Evolutionary conservation across 2,329 filamentous ascomycete genomes (phyloP).

Genomic region (Diplodia sapinea): DNA sequence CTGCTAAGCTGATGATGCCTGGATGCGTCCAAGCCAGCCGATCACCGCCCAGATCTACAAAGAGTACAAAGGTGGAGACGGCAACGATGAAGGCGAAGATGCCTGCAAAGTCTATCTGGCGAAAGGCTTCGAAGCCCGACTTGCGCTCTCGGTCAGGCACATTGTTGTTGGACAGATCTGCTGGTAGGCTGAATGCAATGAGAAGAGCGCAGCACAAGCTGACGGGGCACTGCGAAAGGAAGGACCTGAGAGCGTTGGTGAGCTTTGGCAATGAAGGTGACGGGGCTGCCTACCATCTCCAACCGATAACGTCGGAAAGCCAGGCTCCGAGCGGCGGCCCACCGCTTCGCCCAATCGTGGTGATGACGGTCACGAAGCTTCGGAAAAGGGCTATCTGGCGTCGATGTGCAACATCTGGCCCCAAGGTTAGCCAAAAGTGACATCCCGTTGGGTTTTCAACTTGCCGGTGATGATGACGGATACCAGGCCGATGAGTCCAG

Average conservation of each 20-base stretch:
- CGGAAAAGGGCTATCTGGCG: background rate
- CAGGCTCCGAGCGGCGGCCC: background rate
- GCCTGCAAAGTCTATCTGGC: background rate
- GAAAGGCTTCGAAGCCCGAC: background rate
- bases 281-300: background rate
- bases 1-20: background rate
- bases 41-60: background rate
- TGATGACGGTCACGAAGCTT: background rate
- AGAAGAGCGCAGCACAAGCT: background rate
- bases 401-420: background rate
- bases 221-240: background rate
- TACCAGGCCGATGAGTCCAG: background rate
- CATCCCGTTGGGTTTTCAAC: background rate
- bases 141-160: background rate
- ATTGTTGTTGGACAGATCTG: background rate
- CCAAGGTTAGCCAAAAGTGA: no score
- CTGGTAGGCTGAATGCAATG: background rate
- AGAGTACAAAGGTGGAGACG: background rate
- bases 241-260: background rate
- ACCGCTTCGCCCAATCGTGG: conserved; percentile 1
- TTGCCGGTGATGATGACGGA: conserved; percentile 6
- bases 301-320: background rate
- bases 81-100: background rate
- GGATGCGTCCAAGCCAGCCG: background rate
- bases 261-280: background rate